A percentile compares a stretch with the other conserved stretches of the same genome.
Conservation (phyloP, 2,329 filamentous ascomycete genomes). For the Epichloe aotearoae region DNA sequence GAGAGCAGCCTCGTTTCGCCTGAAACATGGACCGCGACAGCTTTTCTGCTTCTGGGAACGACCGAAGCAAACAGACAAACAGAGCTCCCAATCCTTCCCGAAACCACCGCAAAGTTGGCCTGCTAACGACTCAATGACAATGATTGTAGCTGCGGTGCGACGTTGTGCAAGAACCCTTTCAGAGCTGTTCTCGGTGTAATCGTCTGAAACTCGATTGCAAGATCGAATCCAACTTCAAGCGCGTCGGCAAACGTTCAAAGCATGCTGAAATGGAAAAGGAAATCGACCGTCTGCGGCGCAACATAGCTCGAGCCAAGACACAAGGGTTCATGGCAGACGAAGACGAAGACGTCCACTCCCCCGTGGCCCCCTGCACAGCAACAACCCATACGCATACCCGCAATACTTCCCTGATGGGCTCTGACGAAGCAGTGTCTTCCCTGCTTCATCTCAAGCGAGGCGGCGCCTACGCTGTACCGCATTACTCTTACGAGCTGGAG, state of each 20-base stretch:
- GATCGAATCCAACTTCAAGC: constrained; percentile 80
- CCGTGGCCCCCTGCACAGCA: constrained; percentile 36
- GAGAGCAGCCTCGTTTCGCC: not conserved
- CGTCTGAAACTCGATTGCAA: constrained; percentile 73
- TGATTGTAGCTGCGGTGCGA: constrained; percentile 61
- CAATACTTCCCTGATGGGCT: constrained; percentile 52
- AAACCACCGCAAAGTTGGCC: not conserved
- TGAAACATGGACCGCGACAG: not conserved
- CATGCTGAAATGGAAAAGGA: constrained; percentile 81
- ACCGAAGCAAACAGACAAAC: not conserved
- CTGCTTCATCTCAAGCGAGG: constrained; percentile 53
- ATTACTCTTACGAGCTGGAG: constrained; percentile 49
- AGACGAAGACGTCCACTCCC: constrained; percentile 46
- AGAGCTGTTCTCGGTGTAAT: constrained; percentile 62
- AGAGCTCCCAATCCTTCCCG: not conserved
- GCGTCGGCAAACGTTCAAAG: constrained; percentile 67
- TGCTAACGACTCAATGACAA: not conserved
- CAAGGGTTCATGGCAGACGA: constrained; percentile 45
- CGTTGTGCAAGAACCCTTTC: constrained; percentile 69
- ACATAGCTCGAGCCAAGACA: constrained; percentile 44
- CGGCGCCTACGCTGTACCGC: constrained; percentile 45
- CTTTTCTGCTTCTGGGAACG: too few species aligned
- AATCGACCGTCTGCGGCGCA: constrained; percentile 54
- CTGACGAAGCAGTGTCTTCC: constrained; percentile 55
- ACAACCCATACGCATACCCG: constrained; percentile 44